phyloP scores from a whole-genome alignment of 768 basidiomycete species.

The Cytidiella melzeri region DNA sequence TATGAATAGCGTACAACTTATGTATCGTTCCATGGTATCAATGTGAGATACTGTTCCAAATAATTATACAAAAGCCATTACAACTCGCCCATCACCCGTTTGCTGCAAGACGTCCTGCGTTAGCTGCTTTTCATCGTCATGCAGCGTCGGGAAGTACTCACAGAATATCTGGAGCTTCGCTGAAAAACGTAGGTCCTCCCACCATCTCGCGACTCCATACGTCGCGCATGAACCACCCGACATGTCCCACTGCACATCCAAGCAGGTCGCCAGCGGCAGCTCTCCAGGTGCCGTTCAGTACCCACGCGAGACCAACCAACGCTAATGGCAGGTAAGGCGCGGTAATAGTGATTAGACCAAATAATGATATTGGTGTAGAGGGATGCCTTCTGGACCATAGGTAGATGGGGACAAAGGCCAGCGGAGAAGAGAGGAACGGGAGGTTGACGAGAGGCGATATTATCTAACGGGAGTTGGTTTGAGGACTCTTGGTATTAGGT shows the following conservation, averaged over 20 bases:
- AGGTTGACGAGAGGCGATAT: slow-evolving; percentile 87
- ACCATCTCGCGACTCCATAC: slow-evolving; percentile 88
- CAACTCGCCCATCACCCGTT: slow-evolving; percentile 13
- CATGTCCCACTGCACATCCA: slow-evolving; percentile 83
- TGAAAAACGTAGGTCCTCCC: slow-evolving; percentile 66
- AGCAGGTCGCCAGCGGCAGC: slow-evolving; percentile 78
- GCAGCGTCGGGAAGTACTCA: slow-evolving; percentile 35
- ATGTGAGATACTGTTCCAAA: no score
- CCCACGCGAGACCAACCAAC: slow-evolving; percentile 82
- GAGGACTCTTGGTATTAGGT: slow-evolving; percentile 4
- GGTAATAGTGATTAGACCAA: slow-evolving; percentile 90
- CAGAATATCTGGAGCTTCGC: slow-evolving; percentile 65
- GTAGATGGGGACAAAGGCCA: slow-evolving; percentile 95
- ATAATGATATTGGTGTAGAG: slow-evolving; percentile 90
- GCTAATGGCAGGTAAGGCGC: slow-evolving; percentile 94
- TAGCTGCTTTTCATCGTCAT: neutral
- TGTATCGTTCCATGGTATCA: no score
- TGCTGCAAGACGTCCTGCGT: neutral
- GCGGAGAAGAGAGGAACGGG: slow-evolving; percentile 87
- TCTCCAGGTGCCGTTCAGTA: slow-evolving; percentile 76
- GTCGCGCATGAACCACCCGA: slow-evolving; percentile 80
- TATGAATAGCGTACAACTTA: no score
- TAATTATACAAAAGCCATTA: neutral
- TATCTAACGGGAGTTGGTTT: slow-evolving; percentile 33
- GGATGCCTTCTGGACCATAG: slow-evolving; percentile 96